Evolutionary conservation across 768 basidiomycete species (phyloP).

Genomic region (Amanita thiersii): DNA sequence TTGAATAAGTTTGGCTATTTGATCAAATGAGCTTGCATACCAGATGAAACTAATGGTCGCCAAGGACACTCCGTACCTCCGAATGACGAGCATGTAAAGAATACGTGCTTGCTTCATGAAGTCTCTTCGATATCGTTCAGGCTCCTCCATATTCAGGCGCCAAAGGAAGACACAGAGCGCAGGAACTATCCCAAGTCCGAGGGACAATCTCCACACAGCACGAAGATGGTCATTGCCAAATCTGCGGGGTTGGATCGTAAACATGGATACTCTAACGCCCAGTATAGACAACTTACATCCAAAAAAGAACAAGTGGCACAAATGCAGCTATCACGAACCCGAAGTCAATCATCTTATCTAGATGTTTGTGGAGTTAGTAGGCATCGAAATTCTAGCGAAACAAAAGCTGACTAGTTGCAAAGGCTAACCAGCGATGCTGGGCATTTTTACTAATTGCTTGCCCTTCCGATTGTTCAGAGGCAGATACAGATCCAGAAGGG

Average conservation of each 20-base stretch:
- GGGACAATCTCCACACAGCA: slow-evolving; percentile 80
- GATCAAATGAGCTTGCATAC: slow-evolving; percentile 25
- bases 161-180: slow-evolving; percentile 78
- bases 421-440: slow-evolving; percentile 81
- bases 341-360: slow-evolving; percentile 81
- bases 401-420: slow-evolving; percentile 68
- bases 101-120: slow-evolving; percentile 71
- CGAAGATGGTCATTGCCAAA: slow-evolving; percentile 75
- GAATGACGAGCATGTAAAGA: slow-evolving; percentile 71
- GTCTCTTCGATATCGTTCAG: slow-evolving; percentile 61
- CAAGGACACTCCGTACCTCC: slow-evolving; percentile 73
- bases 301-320: slow-evolving; percentile 77
- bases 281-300: slow-evolving; percentile 54
- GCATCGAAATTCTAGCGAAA: neutral
- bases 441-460: slow-evolving; percentile 66
- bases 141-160: slow-evolving; percentile 82
- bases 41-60: slow-evolving; percentile 71
- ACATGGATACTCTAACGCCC: neutral
- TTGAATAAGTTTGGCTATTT: neutral
- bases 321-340: slow-evolving; percentile 78
- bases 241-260: slow-evolving; percentile 32
- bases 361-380: slow-evolving; percentile 19
- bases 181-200: slow-evolving; percentile 79
- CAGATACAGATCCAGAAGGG: slow-evolving; percentile 84
- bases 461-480: slow-evolving; percentile 87